These are phyloP conservation scores for Xylaria longipes DNA, from an alignment of 495 filamentous ascomycete genomes.

Conservation along the genomic window DNA sequence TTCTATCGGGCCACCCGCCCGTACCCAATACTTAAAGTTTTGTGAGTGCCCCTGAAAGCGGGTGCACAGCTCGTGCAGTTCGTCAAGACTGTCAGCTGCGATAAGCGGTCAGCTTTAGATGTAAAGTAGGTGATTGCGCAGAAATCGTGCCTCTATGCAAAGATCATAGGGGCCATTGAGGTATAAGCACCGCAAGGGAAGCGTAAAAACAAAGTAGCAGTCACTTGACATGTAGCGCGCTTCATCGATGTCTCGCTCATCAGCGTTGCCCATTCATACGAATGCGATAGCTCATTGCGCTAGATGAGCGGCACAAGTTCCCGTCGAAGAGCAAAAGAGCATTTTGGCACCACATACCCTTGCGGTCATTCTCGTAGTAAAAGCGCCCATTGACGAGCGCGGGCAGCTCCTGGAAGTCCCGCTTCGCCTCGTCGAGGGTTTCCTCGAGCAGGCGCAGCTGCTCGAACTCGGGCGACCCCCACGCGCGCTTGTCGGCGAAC, in stretches of 20 bases:
- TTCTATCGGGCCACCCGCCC: slow-evolving; percentile 52
- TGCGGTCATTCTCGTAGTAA: slow-evolving; percentile 58
- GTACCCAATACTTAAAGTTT: slow-evolving; percentile 53
- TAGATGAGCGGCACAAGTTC: neutral
- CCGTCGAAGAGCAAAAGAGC: neutral
- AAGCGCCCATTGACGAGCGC: slow-evolving; percentile 52
- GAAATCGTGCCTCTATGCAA: neutral
- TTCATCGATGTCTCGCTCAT: slow-evolving; percentile 1
- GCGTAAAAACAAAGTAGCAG: neutral
- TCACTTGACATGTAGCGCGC: neutral
- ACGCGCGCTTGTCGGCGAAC: slow-evolving; percentile 58
- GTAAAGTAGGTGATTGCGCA: neutral
- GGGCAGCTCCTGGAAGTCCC: slow-evolving; percentile 58
- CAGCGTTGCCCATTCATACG: neutral
- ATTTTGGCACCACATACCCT: slow-evolving; percentile 37
- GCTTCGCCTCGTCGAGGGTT: slow-evolving; percentile 56
- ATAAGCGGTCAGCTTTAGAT: slow-evolving; percentile 1
- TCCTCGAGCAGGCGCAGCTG: slow-evolving; percentile 54
- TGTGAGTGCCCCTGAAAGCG: slow-evolving; percentile 48
- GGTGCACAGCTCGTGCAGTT: slow-evolving; percentile 46
- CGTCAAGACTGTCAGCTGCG: slow-evolving; percentile 50
- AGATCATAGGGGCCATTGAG: neutral
- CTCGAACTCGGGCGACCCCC: slow-evolving; percentile 57
- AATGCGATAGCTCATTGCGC: neutral
- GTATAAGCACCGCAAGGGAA: neutral